Evolutionary conservation across 2,329 filamentous ascomycete species (phyloP).

Genomic region (Fusarium duplospermum): DNA sequence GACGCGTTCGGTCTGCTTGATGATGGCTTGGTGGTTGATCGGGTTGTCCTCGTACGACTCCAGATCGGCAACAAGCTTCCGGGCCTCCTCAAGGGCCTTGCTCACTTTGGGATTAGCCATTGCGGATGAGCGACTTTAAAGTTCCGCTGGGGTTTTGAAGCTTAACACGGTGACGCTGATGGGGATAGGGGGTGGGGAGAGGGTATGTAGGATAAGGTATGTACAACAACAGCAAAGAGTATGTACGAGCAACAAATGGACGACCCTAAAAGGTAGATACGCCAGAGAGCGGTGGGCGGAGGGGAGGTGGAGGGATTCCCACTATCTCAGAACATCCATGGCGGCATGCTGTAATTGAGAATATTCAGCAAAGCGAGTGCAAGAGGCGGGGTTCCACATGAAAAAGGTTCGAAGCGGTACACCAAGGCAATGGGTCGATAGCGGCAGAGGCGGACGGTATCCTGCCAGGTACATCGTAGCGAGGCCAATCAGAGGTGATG

Average conservation of each 20-base stretch:
- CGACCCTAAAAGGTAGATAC: neutral
- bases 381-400: constrained; percentile 16
- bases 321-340: neutral
- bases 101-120: constrained; percentile 41
- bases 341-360: neutral
- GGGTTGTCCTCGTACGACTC: constrained; percentile 42
- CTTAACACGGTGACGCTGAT: neutral
- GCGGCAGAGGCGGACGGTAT: neutral
- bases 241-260: neutral
- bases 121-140: neutral
- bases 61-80: constrained; percentile 41
- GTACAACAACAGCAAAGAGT: neutral
- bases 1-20: constrained; percentile 41
- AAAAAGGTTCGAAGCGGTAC: neutral
- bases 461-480: neutral
- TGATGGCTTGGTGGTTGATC: constrained; percentile 34
- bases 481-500: neutral
- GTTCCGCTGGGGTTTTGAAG: neutral
- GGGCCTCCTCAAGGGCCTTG: constrained; percentile 44
- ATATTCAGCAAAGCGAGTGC: constrained; percentile 20
- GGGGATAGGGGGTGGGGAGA: neutral
- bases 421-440: neutral
- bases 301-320: neutral
- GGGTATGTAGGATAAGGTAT: neutral
- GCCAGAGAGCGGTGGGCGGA: neutral